These are phyloP conservation scores for Hypoxylon sp. DNA, from an alignment of 2,329 filamentous ascomycete species.

Conservation along the genomic window DNA sequence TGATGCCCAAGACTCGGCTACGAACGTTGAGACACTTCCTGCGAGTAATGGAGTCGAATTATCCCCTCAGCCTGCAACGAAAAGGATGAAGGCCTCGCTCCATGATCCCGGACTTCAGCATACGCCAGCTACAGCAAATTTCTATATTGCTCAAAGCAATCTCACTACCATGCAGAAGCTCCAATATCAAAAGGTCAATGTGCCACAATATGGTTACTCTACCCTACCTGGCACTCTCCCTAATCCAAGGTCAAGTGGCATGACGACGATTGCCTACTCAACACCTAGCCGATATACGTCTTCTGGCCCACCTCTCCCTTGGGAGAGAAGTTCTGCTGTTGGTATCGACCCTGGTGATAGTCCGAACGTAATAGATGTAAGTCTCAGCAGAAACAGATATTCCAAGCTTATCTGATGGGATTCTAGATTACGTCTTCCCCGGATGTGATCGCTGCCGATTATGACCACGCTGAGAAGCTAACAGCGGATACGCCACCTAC, in stretches of 20 bases:
- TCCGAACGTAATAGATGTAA: conserved; percentile 45
- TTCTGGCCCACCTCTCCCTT: conserved; percentile 49
- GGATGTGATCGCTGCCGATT: conserved; percentile 44
- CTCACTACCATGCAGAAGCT: conserved; percentile 54
- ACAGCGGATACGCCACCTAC: conserved; percentile 5
- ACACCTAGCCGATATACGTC: conserved; percentile 51
- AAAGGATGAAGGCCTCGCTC: conserved; percentile 43
- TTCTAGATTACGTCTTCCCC: conserved; percentile 50
- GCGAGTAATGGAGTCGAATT: conserved; percentile 15
- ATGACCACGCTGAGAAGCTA: conserved; percentile 16
- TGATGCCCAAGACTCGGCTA: conserved; percentile 21
- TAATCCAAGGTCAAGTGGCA: conserved; percentile 51
- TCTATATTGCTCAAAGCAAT: conserved; percentile 52
- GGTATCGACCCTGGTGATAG: conserved; percentile 32
- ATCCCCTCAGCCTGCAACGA: conserved; percentile 30
- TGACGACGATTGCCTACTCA: conserved; percentile 51
- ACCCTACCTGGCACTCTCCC: conserved; percentile 38
- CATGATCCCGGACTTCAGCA: conserved; percentile 40
- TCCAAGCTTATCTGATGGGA: conserved; percentile 28
- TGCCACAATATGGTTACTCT: conserved; percentile 40
- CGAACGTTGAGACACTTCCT: conserved; percentile 20
- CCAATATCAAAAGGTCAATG: conserved; percentile 50
- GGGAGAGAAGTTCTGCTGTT: conserved; percentile 42
- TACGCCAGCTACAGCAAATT: conserved; percentile 34
- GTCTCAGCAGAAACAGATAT: conserved; percentile 14